phyloP scores from a whole-genome alignment of 345 rosid genomes.

The Moricandia moricandioides region DNA sequence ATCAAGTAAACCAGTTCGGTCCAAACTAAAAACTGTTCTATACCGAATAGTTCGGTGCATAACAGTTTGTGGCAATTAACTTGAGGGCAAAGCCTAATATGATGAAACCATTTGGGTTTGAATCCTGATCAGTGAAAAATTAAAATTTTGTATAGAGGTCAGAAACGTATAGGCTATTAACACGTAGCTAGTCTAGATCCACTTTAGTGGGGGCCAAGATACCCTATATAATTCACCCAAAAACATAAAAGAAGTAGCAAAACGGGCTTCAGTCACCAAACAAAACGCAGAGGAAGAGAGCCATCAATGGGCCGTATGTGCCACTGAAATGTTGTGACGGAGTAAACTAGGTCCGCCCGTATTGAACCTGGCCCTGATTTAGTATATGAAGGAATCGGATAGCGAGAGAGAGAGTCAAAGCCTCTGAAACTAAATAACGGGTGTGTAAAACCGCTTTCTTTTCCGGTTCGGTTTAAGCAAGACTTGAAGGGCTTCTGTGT shows the following conservation, averaged over 20 bases:
- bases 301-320: neutral
- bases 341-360: neutral
- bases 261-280: neutral
- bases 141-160: no score
- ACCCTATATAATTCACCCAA: no score
- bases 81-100: no score
- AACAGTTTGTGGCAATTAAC: no score
- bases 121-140: no score
- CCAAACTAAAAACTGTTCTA: no score
- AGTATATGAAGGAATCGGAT: conserved; percentile 20
- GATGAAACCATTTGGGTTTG: no score
- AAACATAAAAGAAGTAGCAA: neutral
- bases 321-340: neutral
- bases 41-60: no score
- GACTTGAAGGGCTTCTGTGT: neutral
- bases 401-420: conserved; percentile 27
- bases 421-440: conserved; percentile 13
- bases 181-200: no score
- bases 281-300: neutral
- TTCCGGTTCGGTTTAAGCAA: conserved; percentile 16
- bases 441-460: conserved; percentile 3
- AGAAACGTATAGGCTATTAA: no score
- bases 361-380: neutral
- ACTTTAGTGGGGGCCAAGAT: no score
- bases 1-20: no score